Evolutionary conservation across 805 yeast genomes (phyloP).

Genomic region (Hanseniaspora guilliermondii): DNA sequence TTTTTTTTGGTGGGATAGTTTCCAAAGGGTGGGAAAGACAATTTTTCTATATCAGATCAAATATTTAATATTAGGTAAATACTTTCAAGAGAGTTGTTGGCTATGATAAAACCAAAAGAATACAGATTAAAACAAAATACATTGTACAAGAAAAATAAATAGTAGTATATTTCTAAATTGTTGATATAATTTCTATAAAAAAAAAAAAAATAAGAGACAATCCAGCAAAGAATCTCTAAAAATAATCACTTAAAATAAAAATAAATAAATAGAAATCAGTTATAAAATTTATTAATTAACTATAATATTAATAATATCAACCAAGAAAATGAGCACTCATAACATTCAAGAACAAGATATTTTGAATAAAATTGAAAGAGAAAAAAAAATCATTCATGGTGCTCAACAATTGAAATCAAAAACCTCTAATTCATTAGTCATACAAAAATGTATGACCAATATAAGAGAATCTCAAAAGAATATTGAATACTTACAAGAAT

Average conservation of each 20-base stretch:
- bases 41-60: no score
- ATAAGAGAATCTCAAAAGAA: slow-evolving; percentile 86
- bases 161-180: neutral
- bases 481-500: slow-evolving; percentile 73
- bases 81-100: no score
- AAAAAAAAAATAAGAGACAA: no score
- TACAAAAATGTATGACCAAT: slow-evolving; percentile 79
- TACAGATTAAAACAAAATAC: no score
- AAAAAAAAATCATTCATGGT: slow-evolving; percentile 75
- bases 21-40: no score
- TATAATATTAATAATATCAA: neutral
- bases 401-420: slow-evolving; percentile 68
- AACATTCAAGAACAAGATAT: slow-evolving; percentile 43
- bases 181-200: no score
- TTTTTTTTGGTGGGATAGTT: no score
- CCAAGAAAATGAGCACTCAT: neutral
- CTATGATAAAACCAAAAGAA: no score
- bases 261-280: no score
- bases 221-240: no score
- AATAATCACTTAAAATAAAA: no score
- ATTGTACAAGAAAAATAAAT: neutral
- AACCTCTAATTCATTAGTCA: slow-evolving; percentile 69
- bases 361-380: slow-evolving; percentile 74
- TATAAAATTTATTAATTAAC: neutral
- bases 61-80: no score